Base-by-base conservation (phyloP, 2,329 filamentous ascomycete genomes). In the Trichophyton schoenleinii region DNA sequence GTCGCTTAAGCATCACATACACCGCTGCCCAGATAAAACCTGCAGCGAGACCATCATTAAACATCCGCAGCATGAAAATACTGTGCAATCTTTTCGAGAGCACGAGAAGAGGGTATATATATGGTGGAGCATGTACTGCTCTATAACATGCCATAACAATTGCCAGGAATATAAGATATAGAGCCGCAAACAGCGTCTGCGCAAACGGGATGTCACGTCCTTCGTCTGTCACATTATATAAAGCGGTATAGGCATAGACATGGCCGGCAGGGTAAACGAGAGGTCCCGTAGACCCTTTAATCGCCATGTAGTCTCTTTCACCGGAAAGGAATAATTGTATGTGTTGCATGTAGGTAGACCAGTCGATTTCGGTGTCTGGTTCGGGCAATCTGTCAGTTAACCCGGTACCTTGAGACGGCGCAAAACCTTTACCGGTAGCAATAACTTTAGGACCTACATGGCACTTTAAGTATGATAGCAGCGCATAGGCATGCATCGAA, bases 281-380 rank as follows among this genome's bases (percentile, higher is more conserved):
- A 2, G 94, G 94, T 0, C 94, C 94, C 0, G 94, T 99, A 63
- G 85, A 87, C 67, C 94, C 94, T 70, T 87, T 82, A 71, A 99
- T 91, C 62, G 85, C 81, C 63, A 83, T 84, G 74, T 99, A 99
- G 74, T 96, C 87, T 71, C 88, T 85, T 78, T 97, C 91, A 69
- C 94, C 94, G 18, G 83, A 80, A 53, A 91, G 77, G 70, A 87
- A 94, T 67, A 91, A 85, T 46, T 82, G 76, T 52, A 97, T 81
- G 70, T 99, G 94, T 72, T 96, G 83, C 91, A 99, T 97, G 74
- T 99, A 99, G 0, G 94, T 90, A 63, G 81, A 82, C 92, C 92
- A 99, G 76, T 99, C 94, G 70, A 99, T 99, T 74, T 99, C 94
- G 49, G 94, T 99, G 72, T 99, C 94, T 89, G 67, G 49, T 22